A percentile compares a stretch with the other conserved stretches of the same genome.
Conservation (phyloP, 768 basidiomycete species). For the Lactarius sanguifluus region DNA sequence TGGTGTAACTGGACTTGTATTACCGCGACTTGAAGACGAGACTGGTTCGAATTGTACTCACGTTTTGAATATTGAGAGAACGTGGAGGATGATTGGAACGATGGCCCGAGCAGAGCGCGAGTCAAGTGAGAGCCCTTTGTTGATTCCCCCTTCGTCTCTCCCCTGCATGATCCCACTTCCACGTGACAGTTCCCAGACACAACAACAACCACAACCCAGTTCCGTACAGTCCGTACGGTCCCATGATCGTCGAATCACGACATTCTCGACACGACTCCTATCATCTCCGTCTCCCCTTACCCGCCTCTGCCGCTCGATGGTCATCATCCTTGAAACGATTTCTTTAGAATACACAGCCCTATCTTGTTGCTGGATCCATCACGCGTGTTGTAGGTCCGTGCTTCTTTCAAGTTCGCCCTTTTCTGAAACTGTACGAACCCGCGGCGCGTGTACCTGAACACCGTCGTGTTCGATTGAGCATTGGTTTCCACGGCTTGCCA, state of each 20-base stretch:
- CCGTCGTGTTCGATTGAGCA: neutral
- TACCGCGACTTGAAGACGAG: neutral
- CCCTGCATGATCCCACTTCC: neutral
- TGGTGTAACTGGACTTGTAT: slow-evolving; percentile 4
- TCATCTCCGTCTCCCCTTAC: slow-evolving; percentile 6
- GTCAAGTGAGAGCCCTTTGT: slow-evolving; percentile 1
- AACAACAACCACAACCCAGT: neutral
- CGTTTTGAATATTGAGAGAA: neutral
- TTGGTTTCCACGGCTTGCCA: slow-evolving; percentile 4
- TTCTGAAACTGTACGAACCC: slow-evolving; percentile 1
- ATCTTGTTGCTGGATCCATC: slow-evolving; percentile 23
- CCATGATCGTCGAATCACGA: slow-evolving; percentile 7
- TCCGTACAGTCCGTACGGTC: neutral
- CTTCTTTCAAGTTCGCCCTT: slow-evolving; percentile 15
- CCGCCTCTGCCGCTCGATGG: neutral
- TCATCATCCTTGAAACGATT: neutral
- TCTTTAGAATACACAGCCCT: slow-evolving; percentile 9
- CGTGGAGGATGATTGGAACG: neutral
- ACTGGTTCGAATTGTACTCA: neutral
- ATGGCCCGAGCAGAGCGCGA: neutral
- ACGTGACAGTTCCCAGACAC: neutral
- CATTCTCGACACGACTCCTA: slow-evolving; percentile 12
- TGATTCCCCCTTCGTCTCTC: neutral
- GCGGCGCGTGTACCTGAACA: slow-evolving; percentile 9
- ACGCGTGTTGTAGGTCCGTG: slow-evolving; percentile 23